These are phyloP conservation scores for Candida pini DNA, from an alignment of 805 yeast species.

Conservation along the genomic window DNA sequence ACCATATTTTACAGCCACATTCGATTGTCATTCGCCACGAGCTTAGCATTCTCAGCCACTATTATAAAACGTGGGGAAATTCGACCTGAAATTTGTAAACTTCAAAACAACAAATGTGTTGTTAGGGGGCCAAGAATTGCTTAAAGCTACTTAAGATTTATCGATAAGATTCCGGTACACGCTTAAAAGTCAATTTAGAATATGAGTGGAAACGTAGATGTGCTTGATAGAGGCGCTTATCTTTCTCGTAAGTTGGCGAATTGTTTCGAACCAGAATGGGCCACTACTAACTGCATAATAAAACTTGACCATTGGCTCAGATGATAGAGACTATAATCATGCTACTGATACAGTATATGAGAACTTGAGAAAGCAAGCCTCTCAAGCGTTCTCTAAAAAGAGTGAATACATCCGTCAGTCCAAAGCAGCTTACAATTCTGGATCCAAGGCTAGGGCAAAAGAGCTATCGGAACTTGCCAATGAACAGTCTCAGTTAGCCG, in stretches of 20 bases:
- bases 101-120: no score
- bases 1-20: no score
- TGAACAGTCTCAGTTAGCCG: constrained; percentile 53
- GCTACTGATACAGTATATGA: constrained; percentile 63
- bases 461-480: constrained; percentile 67
- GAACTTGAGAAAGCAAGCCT: constrained; percentile 61
- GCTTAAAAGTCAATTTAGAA: no score
- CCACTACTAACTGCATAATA: not conserved
- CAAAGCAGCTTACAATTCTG: constrained; percentile 68
- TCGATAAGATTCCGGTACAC: no score
- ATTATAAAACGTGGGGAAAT: no score
- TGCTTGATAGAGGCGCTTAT: constrained; percentile 21
- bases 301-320: no score
- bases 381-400: constrained; percentile 53
- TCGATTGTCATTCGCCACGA: no score
- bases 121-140: no score
- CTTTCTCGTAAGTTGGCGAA: constrained; percentile 16
- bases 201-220: constrained; percentile 22
- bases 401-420: constrained; percentile 57
- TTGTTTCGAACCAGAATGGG: not conserved
- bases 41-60: no score
- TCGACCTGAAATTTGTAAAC: no score
- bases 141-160: no score
- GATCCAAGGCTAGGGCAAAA: constrained; percentile 70
- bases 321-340: constrained; percentile 58